These are phyloP conservation scores for Coemansia sp. DNA, from an alignment of 192 early-diverging fungal genomes.

Conservation along the genomic window DNA sequence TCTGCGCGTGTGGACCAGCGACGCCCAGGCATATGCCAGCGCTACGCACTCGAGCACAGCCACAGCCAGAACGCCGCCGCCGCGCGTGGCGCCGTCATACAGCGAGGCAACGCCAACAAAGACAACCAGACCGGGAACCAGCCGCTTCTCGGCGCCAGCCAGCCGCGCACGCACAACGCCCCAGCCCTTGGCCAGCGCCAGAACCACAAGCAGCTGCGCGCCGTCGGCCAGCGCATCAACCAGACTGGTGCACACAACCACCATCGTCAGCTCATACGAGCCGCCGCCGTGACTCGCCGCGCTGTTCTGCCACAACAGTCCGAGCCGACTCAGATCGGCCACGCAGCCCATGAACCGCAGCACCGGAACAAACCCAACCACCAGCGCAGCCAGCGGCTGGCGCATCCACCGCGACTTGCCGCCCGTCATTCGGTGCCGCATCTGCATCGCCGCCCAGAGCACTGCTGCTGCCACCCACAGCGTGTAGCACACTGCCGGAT, in stretches of 20 bases:
- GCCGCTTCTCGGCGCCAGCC: slow-evolving; percentile 42
- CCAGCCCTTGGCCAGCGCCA: slow-evolving; percentile 51
- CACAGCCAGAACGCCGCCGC: slow-evolving; percentile 45
- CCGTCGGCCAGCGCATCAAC: slow-evolving; percentile 47
- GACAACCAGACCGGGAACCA: slow-evolving; percentile 38
- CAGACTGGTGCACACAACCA: slow-evolving; percentile 44
- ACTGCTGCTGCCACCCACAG: slow-evolving; percentile 31
- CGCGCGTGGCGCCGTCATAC: slow-evolving; percentile 45
- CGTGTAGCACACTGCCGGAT: slow-evolving; percentile 31
- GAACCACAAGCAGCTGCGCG: slow-evolving; percentile 27
- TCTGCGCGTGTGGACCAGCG: slow-evolving; percentile 29
- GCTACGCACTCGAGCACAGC: slow-evolving; percentile 31
- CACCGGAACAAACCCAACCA: slow-evolving; percentile 30
- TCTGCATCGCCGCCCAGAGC: slow-evolving; percentile 22
- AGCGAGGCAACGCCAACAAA: slow-evolving; percentile 38
- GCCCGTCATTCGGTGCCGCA: background rate
- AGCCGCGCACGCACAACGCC: slow-evolving; percentile 43
- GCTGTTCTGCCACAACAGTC: slow-evolving; percentile 17
- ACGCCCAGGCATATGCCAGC: slow-evolving; percentile 32
- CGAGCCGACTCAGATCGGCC: slow-evolving; percentile 45
- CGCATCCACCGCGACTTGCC: background rate
- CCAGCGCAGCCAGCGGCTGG: slow-evolving; percentile 17
- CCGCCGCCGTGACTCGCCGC: background rate
- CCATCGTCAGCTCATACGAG: slow-evolving; percentile 47
- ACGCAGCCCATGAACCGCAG: slow-evolving; percentile 42